Evolutionary conservation across 768 basidiomycete genomes (phyloP), one percentile per base, ranked within the genome.

Genomic region (Wakefieldia striispora): DNA sequence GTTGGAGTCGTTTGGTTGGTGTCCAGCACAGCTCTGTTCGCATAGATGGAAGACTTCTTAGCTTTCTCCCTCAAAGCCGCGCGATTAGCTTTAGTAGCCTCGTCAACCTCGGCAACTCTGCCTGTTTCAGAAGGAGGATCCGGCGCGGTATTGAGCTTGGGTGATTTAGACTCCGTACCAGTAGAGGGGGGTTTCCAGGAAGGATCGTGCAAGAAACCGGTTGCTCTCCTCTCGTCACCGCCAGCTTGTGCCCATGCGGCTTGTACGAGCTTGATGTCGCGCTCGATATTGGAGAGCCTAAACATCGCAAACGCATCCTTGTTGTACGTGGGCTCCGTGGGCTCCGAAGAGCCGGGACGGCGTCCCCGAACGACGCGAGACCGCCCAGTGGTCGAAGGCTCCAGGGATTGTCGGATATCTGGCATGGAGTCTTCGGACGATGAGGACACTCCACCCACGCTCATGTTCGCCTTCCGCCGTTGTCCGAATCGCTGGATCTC

Each of bases 21-120:
- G 47, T 80, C 79, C 31, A 84, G 70, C 24, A 70, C 68, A 34
- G 75, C 66, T 48, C 86, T 78, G 55, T 84, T 86, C 36, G 84
- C 83, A 56, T 91, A 91, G 43, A 91, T 91, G 65, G 82, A 76
- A n/a, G 89, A 91, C 60, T 81, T 85, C 67, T 86, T 90, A 19
- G 83, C 87, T 66, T 88, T 84, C 69, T 89, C 87, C 62, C 75
- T 83, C 50, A 74, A 75, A 29, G 85, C 82, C 17, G 76, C 79
- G 51, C 84, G 76, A 54, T 75, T 80, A 2, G 84, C 86, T 56
- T 81, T 82, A 35, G 73, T 77, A n/a, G 83, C 86, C 53, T 89
- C 85, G 34, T 88, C 86, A 21, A 88, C 64, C 62, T 88, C 88
- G 50, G 75, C 80, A 27, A 89, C 84, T 39, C 85, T 75, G 26